Conservation (phyloP, 1,139 yeast species). For the Saccharomyces pastorianus region DNA sequence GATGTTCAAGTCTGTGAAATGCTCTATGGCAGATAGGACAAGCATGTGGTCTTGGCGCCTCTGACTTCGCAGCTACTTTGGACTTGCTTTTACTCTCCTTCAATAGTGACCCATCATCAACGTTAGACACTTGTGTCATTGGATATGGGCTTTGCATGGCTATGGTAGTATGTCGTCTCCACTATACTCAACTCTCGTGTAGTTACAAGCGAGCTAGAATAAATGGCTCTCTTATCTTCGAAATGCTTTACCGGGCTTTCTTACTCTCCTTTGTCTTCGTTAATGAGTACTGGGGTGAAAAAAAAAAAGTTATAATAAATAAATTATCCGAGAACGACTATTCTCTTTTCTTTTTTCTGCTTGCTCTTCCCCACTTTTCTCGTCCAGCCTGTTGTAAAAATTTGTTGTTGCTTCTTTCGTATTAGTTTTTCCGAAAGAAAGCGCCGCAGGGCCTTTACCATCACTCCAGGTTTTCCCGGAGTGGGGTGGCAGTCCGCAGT, state of each 20-base stretch:
- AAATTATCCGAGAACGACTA: background rate
- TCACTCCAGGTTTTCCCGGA: background rate
- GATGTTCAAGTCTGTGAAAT: constrained; percentile 58
- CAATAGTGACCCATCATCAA: background rate
- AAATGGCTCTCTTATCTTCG: background rate
- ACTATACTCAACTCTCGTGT: background rate
- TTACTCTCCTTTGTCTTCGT: background rate
- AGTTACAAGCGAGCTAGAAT: background rate
- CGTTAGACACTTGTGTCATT: background rate
- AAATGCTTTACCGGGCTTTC: background rate
- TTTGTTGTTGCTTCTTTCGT: background rate
- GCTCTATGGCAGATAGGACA: constrained; percentile 57
- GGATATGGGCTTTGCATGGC: background rate
- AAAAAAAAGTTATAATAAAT: background rate
- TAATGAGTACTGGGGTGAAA: background rate
- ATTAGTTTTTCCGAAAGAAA: background rate
- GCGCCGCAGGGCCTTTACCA: background rate
- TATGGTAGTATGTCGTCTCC: background rate
- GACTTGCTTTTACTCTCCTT: background rate
- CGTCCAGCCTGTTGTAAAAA: background rate
- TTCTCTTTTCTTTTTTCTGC: background rate
- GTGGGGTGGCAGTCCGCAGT: background rate
- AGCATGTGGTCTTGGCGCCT: constrained; percentile 42
- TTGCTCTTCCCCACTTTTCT: background rate
- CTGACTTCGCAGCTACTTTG: constrained; percentile 6